Conservation (phyloP, 129 eudicot species). For the Glebionis coronaria region DNA sequence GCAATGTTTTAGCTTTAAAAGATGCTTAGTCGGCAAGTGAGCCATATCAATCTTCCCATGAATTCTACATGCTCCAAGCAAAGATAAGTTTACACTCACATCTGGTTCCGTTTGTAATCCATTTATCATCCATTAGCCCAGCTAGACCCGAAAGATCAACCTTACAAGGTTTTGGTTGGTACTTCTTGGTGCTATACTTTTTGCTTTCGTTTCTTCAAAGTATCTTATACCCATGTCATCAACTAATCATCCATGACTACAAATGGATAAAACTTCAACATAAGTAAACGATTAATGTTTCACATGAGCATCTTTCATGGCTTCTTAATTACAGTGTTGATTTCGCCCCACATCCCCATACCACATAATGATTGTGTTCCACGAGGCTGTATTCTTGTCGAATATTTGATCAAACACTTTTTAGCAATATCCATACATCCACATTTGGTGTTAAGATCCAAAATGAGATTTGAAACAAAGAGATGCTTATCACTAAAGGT, state of each 20-base stretch:
- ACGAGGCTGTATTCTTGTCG: slow-evolving; percentile 44
- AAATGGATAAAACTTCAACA: no score
- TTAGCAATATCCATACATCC: slow-evolving; percentile 50
- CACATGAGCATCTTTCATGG: slow-evolving; percentile 27
- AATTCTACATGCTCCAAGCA: no score
- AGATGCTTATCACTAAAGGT: slow-evolving; percentile 34
- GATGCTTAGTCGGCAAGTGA: no score
- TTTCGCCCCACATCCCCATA: slow-evolving; percentile 20
- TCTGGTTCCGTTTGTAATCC: no score
- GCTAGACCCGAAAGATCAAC: no score
- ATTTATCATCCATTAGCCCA: no score
- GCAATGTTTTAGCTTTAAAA: no score
- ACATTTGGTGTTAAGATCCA: slow-evolving; percentile 71
- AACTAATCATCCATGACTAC: slow-evolving; percentile 22
- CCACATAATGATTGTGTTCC: slow-evolving; percentile 60
- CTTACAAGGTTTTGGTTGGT: no score
- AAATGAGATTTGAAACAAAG: slow-evolving; percentile 53
- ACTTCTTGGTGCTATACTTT: not conserved
- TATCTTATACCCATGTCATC: slow-evolving; percentile 33
- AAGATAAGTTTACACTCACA: no score
- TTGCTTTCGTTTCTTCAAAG: slow-evolving; percentile 36
- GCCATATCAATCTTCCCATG: no score
- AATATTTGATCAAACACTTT: slow-evolving; percentile 32
- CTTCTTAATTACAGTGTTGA: slow-evolving; percentile 45
- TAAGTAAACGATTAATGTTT: no score